Conservation (phyloP, 1,284 basidiomycete genomes). For the Puccinia novopanici region DNA sequence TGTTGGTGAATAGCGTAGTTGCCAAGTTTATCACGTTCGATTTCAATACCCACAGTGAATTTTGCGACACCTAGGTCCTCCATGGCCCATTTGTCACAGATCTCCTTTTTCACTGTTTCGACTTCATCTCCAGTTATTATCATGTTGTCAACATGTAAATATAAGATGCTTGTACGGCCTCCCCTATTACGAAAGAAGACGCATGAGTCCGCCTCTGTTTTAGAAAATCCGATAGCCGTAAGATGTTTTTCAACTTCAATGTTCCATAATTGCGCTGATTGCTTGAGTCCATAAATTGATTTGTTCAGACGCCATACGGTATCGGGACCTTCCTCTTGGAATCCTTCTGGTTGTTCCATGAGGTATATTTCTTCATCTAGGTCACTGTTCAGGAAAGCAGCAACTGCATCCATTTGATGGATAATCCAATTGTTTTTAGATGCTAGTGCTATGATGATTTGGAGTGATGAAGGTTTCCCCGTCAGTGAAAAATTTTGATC, state of each 20-base stretch:
- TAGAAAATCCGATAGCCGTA: background rate
- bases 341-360: conserved; percentile 13
- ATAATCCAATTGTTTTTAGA: conserved; percentile 36
- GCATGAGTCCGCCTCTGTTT: background rate
- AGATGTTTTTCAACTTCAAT: background rate
- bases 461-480: conserved; percentile 7
- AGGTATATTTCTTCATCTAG: conserved; percentile 35
- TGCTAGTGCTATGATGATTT: conserved; percentile 49
- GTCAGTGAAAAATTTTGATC: conserved; percentile 50
- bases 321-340: background rate
- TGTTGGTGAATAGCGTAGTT: background rate
- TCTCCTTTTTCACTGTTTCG: background rate
- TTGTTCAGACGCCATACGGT: background rate
- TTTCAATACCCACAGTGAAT: background rate
- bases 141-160: conserved; percentile 4
- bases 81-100: background rate
- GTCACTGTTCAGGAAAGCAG: no score
- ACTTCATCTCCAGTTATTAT: background rate
- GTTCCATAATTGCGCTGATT: conserved; percentile 2
- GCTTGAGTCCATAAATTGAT: conserved; percentile 11
- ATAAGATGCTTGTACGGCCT: background rate
- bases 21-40: background rate
- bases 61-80: background rate
- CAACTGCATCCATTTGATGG: conserved; percentile 49
- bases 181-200: background rate